A percentile compares a stretch with the other conserved stretches of the same genome.
These are phyloP conservation scores for Magnolia officinalis DNA, from an alignment of 164 flowering plant genomes.

Conservation along the genomic window DNA sequence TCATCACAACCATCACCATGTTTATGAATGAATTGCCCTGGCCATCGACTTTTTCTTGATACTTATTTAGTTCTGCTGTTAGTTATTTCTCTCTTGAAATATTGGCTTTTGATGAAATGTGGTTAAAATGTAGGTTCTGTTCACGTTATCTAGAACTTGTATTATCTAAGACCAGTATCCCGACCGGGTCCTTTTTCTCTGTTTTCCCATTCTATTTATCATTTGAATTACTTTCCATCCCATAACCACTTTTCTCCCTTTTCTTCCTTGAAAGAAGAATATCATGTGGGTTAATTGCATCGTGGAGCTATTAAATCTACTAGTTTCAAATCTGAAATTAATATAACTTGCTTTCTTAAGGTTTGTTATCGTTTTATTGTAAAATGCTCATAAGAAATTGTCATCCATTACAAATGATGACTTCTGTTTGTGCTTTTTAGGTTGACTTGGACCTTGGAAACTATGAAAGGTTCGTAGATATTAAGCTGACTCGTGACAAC, in stretches of 20 bases:
- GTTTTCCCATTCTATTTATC: too few relatives aligned
- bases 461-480: slow-evolving; percentile 86
- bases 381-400: neutral
- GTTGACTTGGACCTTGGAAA: slow-evolving; percentile 98
- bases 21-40: too few relatives aligned
- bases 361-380: neutral
- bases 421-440: slow-evolving; percentile 27
- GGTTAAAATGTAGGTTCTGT: neutral
- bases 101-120: neutral
- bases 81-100: neutral
- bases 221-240: too few relatives aligned
- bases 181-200: too few relatives aligned
- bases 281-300: neutral
- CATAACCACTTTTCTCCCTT: too few relatives aligned
- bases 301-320: neutral
- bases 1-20: too few relatives aligned
- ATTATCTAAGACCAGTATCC: neutral
- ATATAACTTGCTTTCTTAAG: neutral
- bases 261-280: too few relatives aligned
- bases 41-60: too few relatives aligned
- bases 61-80: too few relatives aligned
- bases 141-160: neutral
- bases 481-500: slow-evolving; percentile 78
- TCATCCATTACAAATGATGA: neutral
- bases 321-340: neutral